Conservation (phyloP, 176 grass and related monocot genomes). For the Poa annua region DNA sequence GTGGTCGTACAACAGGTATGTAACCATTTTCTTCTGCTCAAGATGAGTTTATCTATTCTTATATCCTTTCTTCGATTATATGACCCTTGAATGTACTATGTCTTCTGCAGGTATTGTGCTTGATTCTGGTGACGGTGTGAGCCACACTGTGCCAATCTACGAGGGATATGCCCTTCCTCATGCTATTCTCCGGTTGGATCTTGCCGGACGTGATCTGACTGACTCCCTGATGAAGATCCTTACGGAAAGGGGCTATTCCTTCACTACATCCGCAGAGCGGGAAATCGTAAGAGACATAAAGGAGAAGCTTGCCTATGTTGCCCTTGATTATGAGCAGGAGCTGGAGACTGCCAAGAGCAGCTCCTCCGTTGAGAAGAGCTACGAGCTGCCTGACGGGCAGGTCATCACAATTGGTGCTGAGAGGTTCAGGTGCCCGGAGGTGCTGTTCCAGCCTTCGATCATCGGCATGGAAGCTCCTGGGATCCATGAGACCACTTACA, state of each 20-base stretch:
- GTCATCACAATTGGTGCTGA: slow-evolving; percentile 52
- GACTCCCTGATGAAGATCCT: slow-evolving; percentile 60
- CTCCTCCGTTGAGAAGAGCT: slow-evolving; percentile 50
- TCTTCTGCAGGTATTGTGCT: slow-evolving; percentile 56
- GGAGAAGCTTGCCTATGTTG: slow-evolving; percentile 53
- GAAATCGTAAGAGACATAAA: slow-evolving; percentile 62
- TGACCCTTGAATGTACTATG: neutral
- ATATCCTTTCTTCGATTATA: neutral
- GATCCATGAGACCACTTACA: slow-evolving; percentile 59
- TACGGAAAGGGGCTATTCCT: slow-evolving; percentile 56
- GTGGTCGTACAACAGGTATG: slow-evolving; percentile 48
- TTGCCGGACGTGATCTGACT: slow-evolving; percentile 56
- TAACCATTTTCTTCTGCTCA: slow-evolving; percentile 16
- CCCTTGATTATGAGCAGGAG: slow-evolving; percentile 56
- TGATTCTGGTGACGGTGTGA: slow-evolving; percentile 60
- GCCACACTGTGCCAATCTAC: slow-evolving; percentile 55
- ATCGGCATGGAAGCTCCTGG: slow-evolving; percentile 56
- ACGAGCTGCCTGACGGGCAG: slow-evolving; percentile 51
- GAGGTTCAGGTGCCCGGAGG: slow-evolving; percentile 58
- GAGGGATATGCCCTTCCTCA: slow-evolving; percentile 60
- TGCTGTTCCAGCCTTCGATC: slow-evolving; percentile 53
- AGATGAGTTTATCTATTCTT: neutral
- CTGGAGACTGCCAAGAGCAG: slow-evolving; percentile 49
- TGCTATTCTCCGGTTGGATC: slow-evolving; percentile 61
- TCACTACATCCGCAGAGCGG: slow-evolving; percentile 50